Evolutionary conservation across 768 basidiomycete species (phyloP), one percentile per base, ranked within the genome.

Genomic region (Lentinula aciculospora): DNA sequence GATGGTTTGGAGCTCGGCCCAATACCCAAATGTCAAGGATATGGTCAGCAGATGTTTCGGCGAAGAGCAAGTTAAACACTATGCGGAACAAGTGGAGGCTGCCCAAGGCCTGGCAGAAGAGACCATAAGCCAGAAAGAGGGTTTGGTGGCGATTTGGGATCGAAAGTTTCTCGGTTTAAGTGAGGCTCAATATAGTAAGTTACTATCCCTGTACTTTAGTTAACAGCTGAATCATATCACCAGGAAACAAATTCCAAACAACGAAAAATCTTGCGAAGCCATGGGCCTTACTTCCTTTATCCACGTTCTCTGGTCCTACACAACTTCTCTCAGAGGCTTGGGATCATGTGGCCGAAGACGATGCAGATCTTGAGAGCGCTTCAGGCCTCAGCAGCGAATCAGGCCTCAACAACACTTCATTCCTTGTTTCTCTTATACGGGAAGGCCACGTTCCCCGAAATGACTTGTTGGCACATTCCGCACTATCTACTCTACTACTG

Each of bases 231-330:
- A 17, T 25, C 47, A 31, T 49, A 55, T 23, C 29, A 49, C 9
- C 36, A 71, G 81, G 76, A 62, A 68, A 70, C 23, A 85, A 75
- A 66, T 69, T 71, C 1, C 71, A 72, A 48, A 92, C 92, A 0
- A 81, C 82, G n/a, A 94, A 94, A 68, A 83, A 93, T 64, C 80
- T 94, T 12, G 72, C 74, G 23, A 86, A 81, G 58, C 81, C 87
- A 1, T 94, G 91, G 89, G 65, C 67, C 1, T 65, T 66, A 13
- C 68, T 81, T 2, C 53, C 65, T 37, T 45, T 57, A 39, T 53
- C 51, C 19, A 23, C 51, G 5, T 39, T 53, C 19, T 53, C 51
- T 3, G 28, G 42, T 17, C 68, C 68, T 7, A 29, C 7, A 50
- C 63, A 31, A 23, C 6, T 25, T 0, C 51, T 53, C 17, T 53